Evolutionary conservation across 129 eudicot genomes (phyloP).

Genomic region (Pulicaria dysenterica): DNA sequence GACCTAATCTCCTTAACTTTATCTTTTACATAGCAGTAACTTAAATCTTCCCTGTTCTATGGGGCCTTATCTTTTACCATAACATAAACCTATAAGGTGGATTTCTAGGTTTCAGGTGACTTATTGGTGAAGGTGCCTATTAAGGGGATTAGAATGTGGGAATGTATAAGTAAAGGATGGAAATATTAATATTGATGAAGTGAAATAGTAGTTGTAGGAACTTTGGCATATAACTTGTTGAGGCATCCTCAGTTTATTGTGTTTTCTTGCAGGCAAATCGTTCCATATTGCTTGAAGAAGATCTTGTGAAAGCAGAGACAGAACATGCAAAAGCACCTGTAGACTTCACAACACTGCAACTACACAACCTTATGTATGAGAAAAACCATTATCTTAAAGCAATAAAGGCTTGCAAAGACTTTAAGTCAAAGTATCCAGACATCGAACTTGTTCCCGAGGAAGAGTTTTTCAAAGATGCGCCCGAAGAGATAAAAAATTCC

Average conservation of each 20-base stretch:
- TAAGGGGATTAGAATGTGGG: no score
- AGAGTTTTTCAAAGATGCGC: slow-evolving; percentile 80
- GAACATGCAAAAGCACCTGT: slow-evolving; percentile 99
- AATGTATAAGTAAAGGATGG: background rate
- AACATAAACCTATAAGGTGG: no score
- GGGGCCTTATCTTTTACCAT: background rate
- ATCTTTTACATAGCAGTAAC: background rate
- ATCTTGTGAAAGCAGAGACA: slow-evolving; percentile 83
- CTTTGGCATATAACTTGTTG: background rate
- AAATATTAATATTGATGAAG: background rate
- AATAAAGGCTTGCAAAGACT: slow-evolving; percentile 94
- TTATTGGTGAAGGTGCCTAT: no score
- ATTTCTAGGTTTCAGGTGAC: no score
- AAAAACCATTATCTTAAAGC: slow-evolving; percentile 93
- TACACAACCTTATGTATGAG: slow-evolving; percentile 96
- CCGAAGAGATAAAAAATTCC: slow-evolving; percentile 70
- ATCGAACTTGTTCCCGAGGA: slow-evolving; percentile 92
- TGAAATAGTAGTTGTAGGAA: background rate
- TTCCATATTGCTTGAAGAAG: slow-evolving; percentile 92
- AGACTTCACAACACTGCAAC: slow-evolving; percentile 94
- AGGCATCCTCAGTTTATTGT: background rate
- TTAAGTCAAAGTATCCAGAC: slow-evolving; percentile 90
- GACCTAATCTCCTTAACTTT: background rate
- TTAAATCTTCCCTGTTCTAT: background rate
- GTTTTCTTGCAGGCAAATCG: slow-evolving; percentile 73